Percentiles rank a stretch among this genome's conserved stretches.
These are phyloP conservation scores for Diplosphaera chodatii DNA, from an alignment of 139 green algal genomes.

Conservation along the genomic window DNA sequence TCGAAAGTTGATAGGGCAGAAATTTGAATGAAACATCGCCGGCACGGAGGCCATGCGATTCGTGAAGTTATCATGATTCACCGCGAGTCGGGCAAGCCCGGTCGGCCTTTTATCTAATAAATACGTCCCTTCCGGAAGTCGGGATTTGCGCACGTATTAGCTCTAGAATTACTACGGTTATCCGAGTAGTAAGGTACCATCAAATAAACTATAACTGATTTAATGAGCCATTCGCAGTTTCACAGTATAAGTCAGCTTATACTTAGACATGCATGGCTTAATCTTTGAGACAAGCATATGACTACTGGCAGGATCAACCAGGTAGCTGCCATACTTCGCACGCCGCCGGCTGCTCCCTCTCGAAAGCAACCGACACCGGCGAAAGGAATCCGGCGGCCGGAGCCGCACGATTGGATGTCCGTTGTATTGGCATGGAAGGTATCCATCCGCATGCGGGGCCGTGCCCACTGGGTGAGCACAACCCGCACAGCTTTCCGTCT, in stretches of 20 bases:
- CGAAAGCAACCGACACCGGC: neutral
- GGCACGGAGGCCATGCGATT: constrained; percentile 75
- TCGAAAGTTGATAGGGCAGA: constrained; percentile 83
- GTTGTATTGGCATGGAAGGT: neutral
- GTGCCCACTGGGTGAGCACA: neutral
- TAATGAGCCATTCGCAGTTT: constrained; percentile 99
- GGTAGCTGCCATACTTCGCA: constrained; percentile 62
- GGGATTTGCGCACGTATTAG: constrained; percentile 89
- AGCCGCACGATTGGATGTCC: constrained; percentile 2
- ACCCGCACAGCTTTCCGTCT: constrained; percentile 17
- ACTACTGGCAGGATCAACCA: constrained; percentile 97
- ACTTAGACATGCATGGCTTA: constrained; percentile 99
- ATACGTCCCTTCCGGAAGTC: constrained; percentile 87
- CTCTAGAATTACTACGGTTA: constrained; percentile 88
- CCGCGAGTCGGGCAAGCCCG: constrained; percentile 49
- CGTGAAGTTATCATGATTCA: constrained; percentile 93
- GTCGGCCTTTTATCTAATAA: constrained; percentile 90
- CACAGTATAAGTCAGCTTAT: constrained; percentile 99
- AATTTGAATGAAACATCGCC: constrained; percentile 92
- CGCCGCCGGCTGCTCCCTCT: neutral
- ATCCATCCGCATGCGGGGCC: constrained; percentile 9
- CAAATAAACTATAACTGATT: constrained; percentile 99
- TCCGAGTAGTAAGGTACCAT: constrained; percentile 93
- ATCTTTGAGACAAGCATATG: constrained; percentile 98
- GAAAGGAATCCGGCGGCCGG: neutral